phyloP scores from a whole-genome alignment of 2,329 filamentous ascomycete species.

The Aspergillus carbonarius region DNA sequence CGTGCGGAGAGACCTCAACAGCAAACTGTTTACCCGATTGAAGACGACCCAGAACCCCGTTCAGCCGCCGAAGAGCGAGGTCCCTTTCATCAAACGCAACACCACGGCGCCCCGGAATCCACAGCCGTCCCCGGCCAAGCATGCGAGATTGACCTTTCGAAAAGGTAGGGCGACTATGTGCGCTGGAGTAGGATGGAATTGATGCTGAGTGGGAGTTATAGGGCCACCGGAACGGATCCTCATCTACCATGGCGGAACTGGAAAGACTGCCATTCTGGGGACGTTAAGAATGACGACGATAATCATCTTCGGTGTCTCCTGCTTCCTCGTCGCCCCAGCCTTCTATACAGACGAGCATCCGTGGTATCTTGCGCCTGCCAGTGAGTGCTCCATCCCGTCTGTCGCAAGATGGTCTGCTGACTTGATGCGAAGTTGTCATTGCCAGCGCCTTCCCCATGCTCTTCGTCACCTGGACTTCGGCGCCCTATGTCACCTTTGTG shows the following conservation, averaged over 20 bases:
- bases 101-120: slow-evolving; percentile 15
- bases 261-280: slow-evolving; percentile 66
- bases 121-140: slow-evolving; percentile 14
- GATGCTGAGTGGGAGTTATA: slow-evolving; percentile 19
- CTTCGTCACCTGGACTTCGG: slow-evolving; percentile 63
- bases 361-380: slow-evolving; percentile 43
- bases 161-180: slow-evolving; percentile 24
- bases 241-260: slow-evolving; percentile 73
- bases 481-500: slow-evolving; percentile 71
- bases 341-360: slow-evolving; percentile 50
- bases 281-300: slow-evolving; percentile 70
- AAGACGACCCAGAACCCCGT: slow-evolving; percentile 30
- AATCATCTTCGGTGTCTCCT: slow-evolving; percentile 66
- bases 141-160: slow-evolving; percentile 27
- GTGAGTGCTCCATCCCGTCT: slow-evolving; percentile 29
- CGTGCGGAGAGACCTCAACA: slow-evolving; percentile 28
- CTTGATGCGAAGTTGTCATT: slow-evolving; percentile 49
- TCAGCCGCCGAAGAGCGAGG: slow-evolving; percentile 24
- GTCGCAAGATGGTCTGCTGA: slow-evolving; percentile 5
- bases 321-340: slow-evolving; percentile 61
- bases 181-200: background rate
- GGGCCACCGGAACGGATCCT: slow-evolving; percentile 52
- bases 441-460: slow-evolving; percentile 65
- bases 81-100: slow-evolving; percentile 17
- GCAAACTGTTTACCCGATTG: slow-evolving; percentile 26